Conservation (phyloP, 78 protist species). For the Protostelium mycophagum region DNA sequence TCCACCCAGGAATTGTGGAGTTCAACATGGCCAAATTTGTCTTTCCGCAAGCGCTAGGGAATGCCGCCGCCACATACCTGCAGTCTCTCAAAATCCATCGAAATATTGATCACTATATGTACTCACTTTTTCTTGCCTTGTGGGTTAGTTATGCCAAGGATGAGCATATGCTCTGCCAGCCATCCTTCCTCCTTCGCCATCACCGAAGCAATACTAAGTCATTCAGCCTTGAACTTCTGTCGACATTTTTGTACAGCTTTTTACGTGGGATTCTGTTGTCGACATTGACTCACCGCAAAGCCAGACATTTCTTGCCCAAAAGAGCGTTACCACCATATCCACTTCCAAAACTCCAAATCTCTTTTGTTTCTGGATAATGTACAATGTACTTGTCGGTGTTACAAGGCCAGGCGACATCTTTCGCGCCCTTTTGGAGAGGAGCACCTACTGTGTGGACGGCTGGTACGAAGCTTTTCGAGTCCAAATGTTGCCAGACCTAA, state of each 20-base stretch:
- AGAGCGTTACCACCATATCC: conserved; percentile 95
- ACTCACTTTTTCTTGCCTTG: conserved; percentile 37
- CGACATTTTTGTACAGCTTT: too few relatives aligned
- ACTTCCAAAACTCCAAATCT: conserved; percentile 72
- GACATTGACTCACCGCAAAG: conserved; percentile 69
- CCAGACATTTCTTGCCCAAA: conserved; percentile 91
- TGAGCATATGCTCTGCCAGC: conserved; percentile 94
- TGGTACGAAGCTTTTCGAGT: conserved; percentile 56
- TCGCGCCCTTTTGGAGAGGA: conserved; percentile 63
- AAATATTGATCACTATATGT: not conserved
- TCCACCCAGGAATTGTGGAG: conserved; percentile 72
- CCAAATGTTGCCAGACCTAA: not conserved
- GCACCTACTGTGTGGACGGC: conserved; percentile 81
- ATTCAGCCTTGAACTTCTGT: too few relatives aligned
- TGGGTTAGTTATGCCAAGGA: conserved; percentile 73
- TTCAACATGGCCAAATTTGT: conserved; percentile 88
- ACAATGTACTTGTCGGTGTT: conserved; percentile 61
- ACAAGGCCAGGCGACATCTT: conserved; percentile 86
- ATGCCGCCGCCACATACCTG: conserved; percentile 83
- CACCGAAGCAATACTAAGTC: conserved; percentile 68
- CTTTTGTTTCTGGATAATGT: conserved; percentile 75
- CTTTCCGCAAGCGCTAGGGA: conserved; percentile 95
- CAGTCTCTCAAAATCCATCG: not conserved
- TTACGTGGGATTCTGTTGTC: too few relatives aligned
- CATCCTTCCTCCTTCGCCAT: conserved; percentile 79